These are phyloP conservation scores for Saccharomycopsis schoenii DNA, from an alignment of 805 yeast genomes.

Conservation along the genomic window DNA sequence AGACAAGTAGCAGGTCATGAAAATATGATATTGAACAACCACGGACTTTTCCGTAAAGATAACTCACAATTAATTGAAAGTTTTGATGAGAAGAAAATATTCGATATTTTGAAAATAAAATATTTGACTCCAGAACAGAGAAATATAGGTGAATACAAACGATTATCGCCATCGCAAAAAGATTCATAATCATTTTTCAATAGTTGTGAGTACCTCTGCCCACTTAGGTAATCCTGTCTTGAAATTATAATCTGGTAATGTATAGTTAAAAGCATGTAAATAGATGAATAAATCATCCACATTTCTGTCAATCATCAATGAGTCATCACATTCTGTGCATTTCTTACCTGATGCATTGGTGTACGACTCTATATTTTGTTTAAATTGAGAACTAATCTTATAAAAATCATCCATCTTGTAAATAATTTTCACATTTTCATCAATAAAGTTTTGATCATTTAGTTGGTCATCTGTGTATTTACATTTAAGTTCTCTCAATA, in stretches of 20 bases:
- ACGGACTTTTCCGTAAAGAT: conserved; percentile 31
- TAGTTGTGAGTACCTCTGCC: conserved; percentile 23
- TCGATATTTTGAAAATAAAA: conserved; percentile 33
- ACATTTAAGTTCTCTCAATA: conserved; percentile 1
- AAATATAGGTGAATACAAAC: conserved; percentile 21
- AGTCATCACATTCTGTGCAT: conserved; percentile 31
- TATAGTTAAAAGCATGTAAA: conserved; percentile 37
- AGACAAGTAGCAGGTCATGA: conserved; percentile 33
- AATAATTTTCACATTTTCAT: neutral
- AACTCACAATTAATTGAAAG: conserved; percentile 29
- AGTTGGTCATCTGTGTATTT: neutral
- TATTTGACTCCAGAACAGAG: conserved; percentile 24
- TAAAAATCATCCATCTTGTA: neutral
- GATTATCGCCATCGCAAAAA: neutral
- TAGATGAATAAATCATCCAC: conserved; percentile 29
- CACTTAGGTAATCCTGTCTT: conserved; percentile 39
- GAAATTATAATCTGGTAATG: conserved; percentile 25
- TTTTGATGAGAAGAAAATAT: conserved; percentile 34
- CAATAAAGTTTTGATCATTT: neutral
- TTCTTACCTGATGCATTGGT: conserved; percentile 5
- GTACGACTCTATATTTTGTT: neutral
- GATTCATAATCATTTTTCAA: neutral
- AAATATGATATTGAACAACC: conserved; percentile 31
- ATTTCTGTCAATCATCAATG: conserved; percentile 22
- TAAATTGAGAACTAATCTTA: conserved; percentile 1